phyloP scores from a whole-genome alignment of 2,329 filamentous ascomycete genomes.

The Diaporthe capsici region DNA sequence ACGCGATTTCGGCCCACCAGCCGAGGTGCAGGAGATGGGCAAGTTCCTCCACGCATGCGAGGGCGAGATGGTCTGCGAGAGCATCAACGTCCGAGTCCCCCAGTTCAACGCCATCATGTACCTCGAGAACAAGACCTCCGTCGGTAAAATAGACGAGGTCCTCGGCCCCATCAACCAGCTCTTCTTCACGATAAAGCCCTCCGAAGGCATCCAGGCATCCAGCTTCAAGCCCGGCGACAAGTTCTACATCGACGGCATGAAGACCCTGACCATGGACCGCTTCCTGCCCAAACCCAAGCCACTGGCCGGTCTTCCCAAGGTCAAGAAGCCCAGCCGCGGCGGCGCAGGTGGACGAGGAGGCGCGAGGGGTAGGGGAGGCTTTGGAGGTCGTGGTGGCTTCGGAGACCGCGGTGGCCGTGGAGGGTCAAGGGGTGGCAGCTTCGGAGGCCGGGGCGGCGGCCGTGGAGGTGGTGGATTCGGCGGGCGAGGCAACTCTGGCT shows the following conservation, averaged over 20 bases:
- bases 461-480: slow-evolving; percentile 47
- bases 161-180: slow-evolving; percentile 98
- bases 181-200: slow-evolving; percentile 97
- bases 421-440: slow-evolving; percentile 41
- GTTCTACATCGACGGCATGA: slow-evolving; percentile 96
- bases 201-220: slow-evolving; percentile 93
- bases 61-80: slow-evolving; percentile 98
- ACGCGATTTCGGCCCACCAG: slow-evolving; percentile 73
- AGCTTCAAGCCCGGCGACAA: slow-evolving; percentile 98
- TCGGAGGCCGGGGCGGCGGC: slow-evolving; percentile 49
- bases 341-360: slow-evolving; percentile 64
- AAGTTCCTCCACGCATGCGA: slow-evolving; percentile 94
- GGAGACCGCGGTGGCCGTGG: slow-evolving; percentile 46
- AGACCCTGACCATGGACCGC: slow-evolving; percentile 93
- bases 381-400: slow-evolving; percentile 50
- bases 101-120: slow-evolving; percentile 99
- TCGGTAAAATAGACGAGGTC: slow-evolving; percentile 98
- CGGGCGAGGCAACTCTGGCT: slow-evolving; percentile 42
- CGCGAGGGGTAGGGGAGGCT: slow-evolving; percentile 49
- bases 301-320: slow-evolving; percentile 70
- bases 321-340: slow-evolving; percentile 68
- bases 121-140: slow-evolving; percentile 96
- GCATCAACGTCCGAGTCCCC: slow-evolving; percentile 93
- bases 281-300: slow-evolving; percentile 96
- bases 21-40: slow-evolving; percentile 85